Conservation (phyloP, 148 eudicot species). For the Salicornia ramosissima region DNA sequence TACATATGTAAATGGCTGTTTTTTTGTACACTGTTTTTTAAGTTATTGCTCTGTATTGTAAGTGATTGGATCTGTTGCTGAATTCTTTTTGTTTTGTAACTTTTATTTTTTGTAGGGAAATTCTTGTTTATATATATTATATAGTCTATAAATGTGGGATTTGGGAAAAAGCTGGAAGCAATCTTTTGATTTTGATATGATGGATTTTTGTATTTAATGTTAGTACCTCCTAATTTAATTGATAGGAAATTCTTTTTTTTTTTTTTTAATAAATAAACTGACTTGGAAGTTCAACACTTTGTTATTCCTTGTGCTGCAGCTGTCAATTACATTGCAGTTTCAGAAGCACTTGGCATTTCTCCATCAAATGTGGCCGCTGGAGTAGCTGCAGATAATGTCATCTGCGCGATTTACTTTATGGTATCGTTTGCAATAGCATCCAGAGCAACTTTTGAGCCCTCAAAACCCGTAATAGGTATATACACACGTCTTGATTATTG, state of each 20-base stretch:
- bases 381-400: conserved; percentile 88
- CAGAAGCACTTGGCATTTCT: conserved; percentile 64
- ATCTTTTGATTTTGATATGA: not conserved
- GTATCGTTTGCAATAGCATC: conserved; percentile 72
- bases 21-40: not conserved
- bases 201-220: not conserved
- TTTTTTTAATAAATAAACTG: not conserved
- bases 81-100: not conserved
- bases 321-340: conserved; percentile 75
- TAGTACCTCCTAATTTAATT: not conserved
- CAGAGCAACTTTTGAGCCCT: conserved; percentile 51
- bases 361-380: conserved; percentile 87
- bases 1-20: too few species aligned
- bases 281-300: not conserved
- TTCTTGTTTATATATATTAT: not conserved
- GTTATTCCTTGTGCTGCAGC: conserved; percentile 39
- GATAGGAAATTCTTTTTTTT: not conserved
- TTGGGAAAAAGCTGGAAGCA: not conserved
- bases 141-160: not conserved
- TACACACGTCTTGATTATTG: not conserved
- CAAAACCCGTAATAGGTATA: conserved; percentile 42
- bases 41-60: not conserved
- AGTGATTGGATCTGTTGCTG: not conserved
- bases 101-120: not conserved
- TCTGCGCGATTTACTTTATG: conserved; percentile 76